These are phyloP conservation scores for Dothiorella sarmentorum DNA, from an alignment of 2,329 filamentous ascomycete species.

Conservation along the genomic window DNA sequence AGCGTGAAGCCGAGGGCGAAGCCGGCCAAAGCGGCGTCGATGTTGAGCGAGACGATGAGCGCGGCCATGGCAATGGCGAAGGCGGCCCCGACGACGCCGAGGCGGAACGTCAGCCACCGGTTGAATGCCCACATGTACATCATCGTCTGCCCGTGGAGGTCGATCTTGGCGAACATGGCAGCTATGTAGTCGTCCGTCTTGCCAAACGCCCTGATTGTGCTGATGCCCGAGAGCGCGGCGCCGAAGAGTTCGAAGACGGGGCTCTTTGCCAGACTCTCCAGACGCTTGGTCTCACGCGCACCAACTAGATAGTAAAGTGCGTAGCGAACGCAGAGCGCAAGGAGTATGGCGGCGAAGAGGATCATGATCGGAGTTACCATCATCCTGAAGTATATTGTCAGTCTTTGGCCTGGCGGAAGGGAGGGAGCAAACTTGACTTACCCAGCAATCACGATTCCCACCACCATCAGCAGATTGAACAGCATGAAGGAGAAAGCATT, in stretches of 20 bases:
- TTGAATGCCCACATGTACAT: slow-evolving; percentile 71
- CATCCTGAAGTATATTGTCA: slow-evolving; percentile 6
- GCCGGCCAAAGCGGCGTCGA: slow-evolving; percentile 68
- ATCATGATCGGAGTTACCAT: slow-evolving; percentile 16
- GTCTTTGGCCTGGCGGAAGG: not conserved
- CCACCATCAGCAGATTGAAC: slow-evolving; percentile 58
- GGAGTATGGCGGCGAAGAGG: slow-evolving; percentile 41
- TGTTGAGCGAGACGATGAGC: slow-evolving; percentile 59
- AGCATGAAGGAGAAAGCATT: slow-evolving; percentile 37
- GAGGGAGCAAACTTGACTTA: slow-evolving; percentile 22
- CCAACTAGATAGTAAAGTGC: slow-evolving; percentile 64
- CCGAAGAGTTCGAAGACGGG: slow-evolving; percentile 80
- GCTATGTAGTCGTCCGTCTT: slow-evolving; percentile 62
- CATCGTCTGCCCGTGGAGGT: slow-evolving; percentile 62
- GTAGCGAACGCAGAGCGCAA: slow-evolving; percentile 57
- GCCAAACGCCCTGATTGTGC: slow-evolving; percentile 72
- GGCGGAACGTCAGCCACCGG: slow-evolving; percentile 72
- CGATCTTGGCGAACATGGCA: slow-evolving; percentile 64
- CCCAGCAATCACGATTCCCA: slow-evolving; percentile 65
- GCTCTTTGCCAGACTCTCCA: slow-evolving; percentile 73
- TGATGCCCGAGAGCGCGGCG: slow-evolving; percentile 66
- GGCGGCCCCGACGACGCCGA: slow-evolving; percentile 64
- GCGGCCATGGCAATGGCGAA: slow-evolving; percentile 65
- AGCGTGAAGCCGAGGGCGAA: slow-evolving; percentile 73
- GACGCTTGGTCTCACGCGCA: slow-evolving; percentile 70